Base-by-base conservation (phyloP, 2,329 filamentous ascomycete genomes). In the Erysiphe neolycopersici region DNA sequence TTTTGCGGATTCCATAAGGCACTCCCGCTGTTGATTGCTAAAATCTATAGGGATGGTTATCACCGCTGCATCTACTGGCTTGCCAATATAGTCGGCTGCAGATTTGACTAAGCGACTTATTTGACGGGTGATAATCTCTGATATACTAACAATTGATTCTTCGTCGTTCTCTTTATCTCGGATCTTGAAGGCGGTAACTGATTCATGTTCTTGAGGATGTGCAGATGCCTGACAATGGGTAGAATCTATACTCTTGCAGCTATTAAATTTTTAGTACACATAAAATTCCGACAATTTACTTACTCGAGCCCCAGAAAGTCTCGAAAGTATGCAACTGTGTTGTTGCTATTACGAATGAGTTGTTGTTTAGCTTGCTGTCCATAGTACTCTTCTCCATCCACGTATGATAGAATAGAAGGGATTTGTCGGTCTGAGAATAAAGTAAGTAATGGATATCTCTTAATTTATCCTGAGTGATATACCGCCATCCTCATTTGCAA, bases 401-500 rank as follows among this genome's bases (percentile, higher is more conserved):
- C 78, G 60, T 98, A 98, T 33, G 89, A 94, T 54, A 98, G 68
- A 53, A 91, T 75, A 38, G 84, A 82, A 51, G 89, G 89, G 51
- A 98, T 98, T 62, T 95, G 87, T 61, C 89, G 85, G 64, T 98
- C 89, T 87, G 51, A 12, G 35, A 39, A 29, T 14, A 12, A 39
- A 16, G 39, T 52, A 10, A 41, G 12, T 13, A 31, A 30, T 22
- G 13, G 10, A 41, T 17, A 29, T 8, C 14, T 17, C 16, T n/a
- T 16, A 17, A 37, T 37, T 18, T 37, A 11, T 29, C 12, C 17
- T 16, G 19, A 18, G 17, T 19, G 12, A 63, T 73, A 57, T 60
- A 84, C 82, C 82, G 68, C 89, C 89, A 59, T 95, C 89, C 66
- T 95, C 89, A 64, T 98, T 95, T 58, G 89, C 89, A 64, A 98